phyloP scores from a whole-genome alignment of 805 yeast genomes.

The Candida saitoana region DNA sequence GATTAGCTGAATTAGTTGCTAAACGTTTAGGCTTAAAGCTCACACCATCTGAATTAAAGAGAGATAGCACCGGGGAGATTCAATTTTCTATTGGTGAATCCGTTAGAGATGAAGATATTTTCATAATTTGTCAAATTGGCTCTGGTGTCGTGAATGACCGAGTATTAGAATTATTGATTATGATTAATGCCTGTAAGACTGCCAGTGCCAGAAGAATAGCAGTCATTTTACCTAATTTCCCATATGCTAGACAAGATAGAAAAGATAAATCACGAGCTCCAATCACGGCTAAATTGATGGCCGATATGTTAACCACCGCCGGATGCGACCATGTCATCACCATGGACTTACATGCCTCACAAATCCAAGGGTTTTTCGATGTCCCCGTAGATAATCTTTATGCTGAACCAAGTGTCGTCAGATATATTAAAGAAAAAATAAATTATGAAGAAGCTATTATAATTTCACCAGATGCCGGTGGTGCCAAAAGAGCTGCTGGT shows the following conservation, averaged over 20 bases:
- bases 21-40: slow-evolving; percentile 63
- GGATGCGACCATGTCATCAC: slow-evolving; percentile 96
- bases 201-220: slow-evolving; percentile 94
- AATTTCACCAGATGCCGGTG: slow-evolving; percentile 98
- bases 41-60: slow-evolving; percentile 63
- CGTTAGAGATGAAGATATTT: slow-evolving; percentile 79
- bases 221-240: slow-evolving; percentile 92
- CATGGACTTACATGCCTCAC: slow-evolving; percentile 96
- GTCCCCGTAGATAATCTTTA: slow-evolving; percentile 94
- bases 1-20: slow-evolving; percentile 72
- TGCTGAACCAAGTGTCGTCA: slow-evolving; percentile 87
- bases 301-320: slow-evolving; percentile 85
- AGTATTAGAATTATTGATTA: slow-evolving; percentile 79
- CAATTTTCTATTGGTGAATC: slow-evolving; percentile 72
- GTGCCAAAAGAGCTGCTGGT: slow-evolving; percentile 95
- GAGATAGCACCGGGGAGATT: slow-evolving; percentile 80
- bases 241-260: slow-evolving; percentile 96
- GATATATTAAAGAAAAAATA: slow-evolving; percentile 69
- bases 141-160: slow-evolving; percentile 80
- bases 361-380: slow-evolving; percentile 93
- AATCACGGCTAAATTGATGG: slow-evolving; percentile 90
- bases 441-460: slow-evolving; percentile 60
- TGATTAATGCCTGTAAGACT: slow-evolving; percentile 92
- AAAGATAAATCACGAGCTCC: slow-evolving; percentile 96
- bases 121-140: slow-evolving; percentile 73